A percentile compares a stretch with the other conserved stretches of the same genome.
These are phyloP conservation scores for Clarireedia hainanense DNA, from an alignment of 2,329 filamentous ascomycete genomes.

Conservation along the genomic window DNA sequence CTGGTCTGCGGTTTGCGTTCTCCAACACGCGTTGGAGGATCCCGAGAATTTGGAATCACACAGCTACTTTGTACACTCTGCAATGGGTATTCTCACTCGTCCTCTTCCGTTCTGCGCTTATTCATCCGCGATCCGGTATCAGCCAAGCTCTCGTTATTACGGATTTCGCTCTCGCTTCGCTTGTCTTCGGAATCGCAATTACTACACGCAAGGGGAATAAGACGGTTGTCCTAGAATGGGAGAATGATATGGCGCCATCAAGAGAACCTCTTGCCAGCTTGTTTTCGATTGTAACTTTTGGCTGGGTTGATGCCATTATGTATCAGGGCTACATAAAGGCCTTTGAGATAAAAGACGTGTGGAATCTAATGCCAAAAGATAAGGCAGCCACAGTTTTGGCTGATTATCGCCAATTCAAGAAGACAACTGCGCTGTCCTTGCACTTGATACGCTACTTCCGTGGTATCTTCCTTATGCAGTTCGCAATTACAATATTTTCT, in stretches of 20 bases:
- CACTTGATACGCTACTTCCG: constrained; percentile 84
- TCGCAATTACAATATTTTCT: constrained; percentile 68
- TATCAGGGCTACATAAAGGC: constrained; percentile 82
- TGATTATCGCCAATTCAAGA: constrained; percentile 78
- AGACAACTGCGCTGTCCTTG: constrained; percentile 68
- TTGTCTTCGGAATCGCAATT: constrained; percentile 69
- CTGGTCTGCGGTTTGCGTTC: constrained; percentile 61
- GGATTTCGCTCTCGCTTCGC: constrained; percentile 66
- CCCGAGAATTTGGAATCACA: constrained; percentile 85
- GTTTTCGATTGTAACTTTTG: constrained; percentile 79
- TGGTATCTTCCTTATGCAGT: constrained; percentile 66
- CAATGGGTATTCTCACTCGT: constrained; percentile 74
- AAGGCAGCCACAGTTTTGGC: constrained; percentile 75
- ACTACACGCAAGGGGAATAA: constrained; percentile 89
- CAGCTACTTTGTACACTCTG: constrained; percentile 70
- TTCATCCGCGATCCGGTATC: constrained; percentile 61
- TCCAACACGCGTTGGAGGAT: constrained; percentile 58
- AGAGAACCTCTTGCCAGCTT: constrained; percentile 81
- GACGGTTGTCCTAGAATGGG: constrained; percentile 78
- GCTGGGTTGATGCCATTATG: constrained; percentile 85
- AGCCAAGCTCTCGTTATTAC: constrained; percentile 58
- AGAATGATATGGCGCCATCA: constrained; percentile 80
- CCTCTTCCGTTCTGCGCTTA: constrained; percentile 76
- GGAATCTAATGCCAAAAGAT: constrained; percentile 83
- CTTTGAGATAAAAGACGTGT: constrained; percentile 76